Evolutionary conservation across 179 eudicot species (phyloP), one percentile per base, ranked within the genome.

Genomic region (Silene vulgaris): DNA sequence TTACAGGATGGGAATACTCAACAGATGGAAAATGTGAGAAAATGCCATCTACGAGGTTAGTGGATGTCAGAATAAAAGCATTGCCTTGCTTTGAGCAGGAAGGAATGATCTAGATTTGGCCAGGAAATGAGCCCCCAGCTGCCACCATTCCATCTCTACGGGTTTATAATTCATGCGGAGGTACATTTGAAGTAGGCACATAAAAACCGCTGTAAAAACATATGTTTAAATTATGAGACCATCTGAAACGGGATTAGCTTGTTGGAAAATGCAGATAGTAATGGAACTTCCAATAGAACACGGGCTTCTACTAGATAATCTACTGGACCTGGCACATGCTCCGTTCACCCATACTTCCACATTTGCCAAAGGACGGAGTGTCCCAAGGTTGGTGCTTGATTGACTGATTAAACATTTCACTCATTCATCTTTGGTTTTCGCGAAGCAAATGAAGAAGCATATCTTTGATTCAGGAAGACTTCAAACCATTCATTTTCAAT

Each of bases 271-370:
- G 74, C 91, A 94, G 98, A 92, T 94, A 75, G 95, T 94, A 5
- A 92, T 94, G 90, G 98, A 94, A 78, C 97, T 94, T 72, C 98
- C 98, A 0, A 93, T 94, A 65, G 98, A 94, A 79, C 98, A 94
- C 72, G 98, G 97, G 32, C 87, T 94, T 40, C 96, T 94, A 75
- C 63, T 94, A 73, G 98, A 94, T 84, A 94, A 94, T 81, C 97
- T 94, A 84, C 82, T 94, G 75, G 97, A 94, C 81, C 96, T 94
- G 62, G 97, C 97, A 40, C 98, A 94, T 79, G 98, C 98, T 73
- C 98, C 97, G 23, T 94, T 94, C 74, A 91, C 97, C 60, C 98
- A 94, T 79, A 90, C 98, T 50, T 94, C 98, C 40, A 94, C 98
- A 32, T 94, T 94, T 75, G 96, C 97, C 37, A 94, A 94, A 74